Conservation (phyloP, 208 protist genomes). For the Acanthamoeba healyi region DNA sequence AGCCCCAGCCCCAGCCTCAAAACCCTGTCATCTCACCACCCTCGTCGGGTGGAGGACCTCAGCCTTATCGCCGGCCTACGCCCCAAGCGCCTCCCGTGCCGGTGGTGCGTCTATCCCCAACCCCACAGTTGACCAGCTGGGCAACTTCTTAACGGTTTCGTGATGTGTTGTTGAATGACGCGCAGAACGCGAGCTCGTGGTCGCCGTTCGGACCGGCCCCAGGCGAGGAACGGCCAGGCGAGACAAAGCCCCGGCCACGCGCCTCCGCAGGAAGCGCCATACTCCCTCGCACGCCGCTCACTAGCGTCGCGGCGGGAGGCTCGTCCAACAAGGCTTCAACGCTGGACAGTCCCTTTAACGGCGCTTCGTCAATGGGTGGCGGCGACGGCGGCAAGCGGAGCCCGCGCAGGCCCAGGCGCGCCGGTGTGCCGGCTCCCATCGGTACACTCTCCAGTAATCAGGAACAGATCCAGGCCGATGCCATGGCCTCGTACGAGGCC, state of each 20-base stretch:
- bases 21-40: not conserved
- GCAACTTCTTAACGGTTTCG: too few relatives aligned
- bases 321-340: not conserved
- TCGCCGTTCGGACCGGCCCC: not conserved
- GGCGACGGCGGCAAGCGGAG: not conserved
- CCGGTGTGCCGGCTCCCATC: not conserved
- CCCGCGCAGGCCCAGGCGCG: not conserved
- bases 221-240: not conserved
- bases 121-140: too few relatives aligned
- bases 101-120: too few relatives aligned
- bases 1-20: not conserved
- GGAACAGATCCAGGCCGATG: not conserved
- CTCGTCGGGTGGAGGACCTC: too few relatives aligned
- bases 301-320: not conserved
- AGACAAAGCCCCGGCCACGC: not conserved
- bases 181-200: not conserved
- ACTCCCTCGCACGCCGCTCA: too few relatives aligned
- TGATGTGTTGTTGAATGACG: not conserved
- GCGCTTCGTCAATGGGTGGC: not conserved
- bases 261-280: too few relatives aligned
- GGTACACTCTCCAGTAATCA: not conserved
- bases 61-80: not conserved
- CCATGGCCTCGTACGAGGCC: conserved; percentile 16
- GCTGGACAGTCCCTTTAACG: not conserved
- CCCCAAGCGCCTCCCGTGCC: not conserved